Evolutionary conservation across 768 basidiomycete species (phyloP).

Genomic region (Podaxis rugospora): DNA sequence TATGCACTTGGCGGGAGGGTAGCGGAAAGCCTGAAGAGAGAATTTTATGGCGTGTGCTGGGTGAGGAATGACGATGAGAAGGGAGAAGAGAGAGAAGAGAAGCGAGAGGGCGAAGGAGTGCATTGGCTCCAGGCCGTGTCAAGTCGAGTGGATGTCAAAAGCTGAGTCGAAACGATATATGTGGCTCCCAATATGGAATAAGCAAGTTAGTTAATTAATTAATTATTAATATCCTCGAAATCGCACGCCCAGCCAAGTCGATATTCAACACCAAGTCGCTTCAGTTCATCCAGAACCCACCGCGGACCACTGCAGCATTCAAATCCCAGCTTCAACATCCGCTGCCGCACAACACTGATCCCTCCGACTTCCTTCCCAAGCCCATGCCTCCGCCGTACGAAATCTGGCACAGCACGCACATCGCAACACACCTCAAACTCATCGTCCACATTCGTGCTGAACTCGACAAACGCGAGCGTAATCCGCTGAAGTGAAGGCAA

Average conservation of each 20-base stretch:
- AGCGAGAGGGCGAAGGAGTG: conserved; percentile 7
- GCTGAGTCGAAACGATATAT: neutral
- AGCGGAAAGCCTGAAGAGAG: conserved; percentile 60
- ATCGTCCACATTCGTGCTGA: conserved; percentile 8
- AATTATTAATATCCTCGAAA: conserved; percentile 1
- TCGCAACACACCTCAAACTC: conserved; percentile 10
- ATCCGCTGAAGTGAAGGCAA: conserved; percentile 3
- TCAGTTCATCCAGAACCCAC: conserved; percentile 5
- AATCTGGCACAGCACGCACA: conserved; percentile 1
- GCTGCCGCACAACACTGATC: conserved; percentile 1
- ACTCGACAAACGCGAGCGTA: conserved; percentile 7
- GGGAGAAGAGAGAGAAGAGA: conserved; percentile 22
- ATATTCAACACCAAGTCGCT: neutral
- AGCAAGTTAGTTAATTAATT: neutral
- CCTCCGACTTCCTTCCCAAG: conserved; percentile 7
- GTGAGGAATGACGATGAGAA: conserved; percentile 23
- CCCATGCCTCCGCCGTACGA: neutral
- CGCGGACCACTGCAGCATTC: conserved; percentile 8
- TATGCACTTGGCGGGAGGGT: conserved; percentile 81
- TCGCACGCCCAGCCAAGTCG: conserved; percentile 8
- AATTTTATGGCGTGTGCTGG: conserved; percentile 76
- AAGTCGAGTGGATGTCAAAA: neutral
- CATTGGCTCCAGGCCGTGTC: neutral
- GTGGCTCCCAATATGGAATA: neutral
- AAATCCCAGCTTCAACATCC: neutral